phyloP scores from a whole-genome alignment of 495 filamentous ascomycete genomes.

The Aspergillus carlsbadensis region DNA sequence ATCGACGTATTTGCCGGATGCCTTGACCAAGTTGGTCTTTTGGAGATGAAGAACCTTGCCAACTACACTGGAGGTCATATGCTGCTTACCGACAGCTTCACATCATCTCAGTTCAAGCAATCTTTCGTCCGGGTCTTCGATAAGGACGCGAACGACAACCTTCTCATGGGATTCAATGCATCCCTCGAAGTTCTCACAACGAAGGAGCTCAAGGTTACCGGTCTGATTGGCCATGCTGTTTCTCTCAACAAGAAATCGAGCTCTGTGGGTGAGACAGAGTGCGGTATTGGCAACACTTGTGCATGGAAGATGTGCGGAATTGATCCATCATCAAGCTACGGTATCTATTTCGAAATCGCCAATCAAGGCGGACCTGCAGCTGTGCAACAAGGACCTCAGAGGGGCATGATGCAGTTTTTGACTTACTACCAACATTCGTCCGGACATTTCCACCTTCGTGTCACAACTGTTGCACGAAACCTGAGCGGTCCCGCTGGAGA shows the following conservation, averaged over 20 bases:
- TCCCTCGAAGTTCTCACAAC: conserved; percentile 95
- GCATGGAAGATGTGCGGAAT: conserved; percentile 99
- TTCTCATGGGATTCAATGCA: conserved; percentile 98
- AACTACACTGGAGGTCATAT: conserved; percentile 98
- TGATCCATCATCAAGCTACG: conserved; percentile 89
- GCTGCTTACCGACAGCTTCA: conserved; percentile 98
- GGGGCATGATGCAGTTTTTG: conserved; percentile 97
- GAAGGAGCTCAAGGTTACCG: conserved; percentile 98
- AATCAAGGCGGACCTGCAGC: conserved; percentile 87
- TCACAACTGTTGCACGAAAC: conserved; percentile 90
- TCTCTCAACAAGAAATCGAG: conserved; percentile 97
- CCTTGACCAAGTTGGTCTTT: conserved; percentile 93
- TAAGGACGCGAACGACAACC: conserved; percentile 89
- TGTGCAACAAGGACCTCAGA: conserved; percentile 81
- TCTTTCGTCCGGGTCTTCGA: conserved; percentile 97
- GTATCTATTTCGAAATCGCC: conserved; percentile 96
- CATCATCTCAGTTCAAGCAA: conserved; percentile 99
- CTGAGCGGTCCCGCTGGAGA: conserved; percentile 94
- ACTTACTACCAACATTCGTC: conserved; percentile 99
- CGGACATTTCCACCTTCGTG: conserved; percentile 91
- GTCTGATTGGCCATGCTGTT: conserved; percentile 94
- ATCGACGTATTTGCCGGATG: conserved; percentile 98
- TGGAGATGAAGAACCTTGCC: conserved; percentile 98
- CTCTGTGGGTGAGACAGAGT: conserved; percentile 96
- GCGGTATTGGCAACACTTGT: conserved; percentile 97